A percentile compares a stretch with the other conserved stretches of the same genome.
phyloP scores from a whole-genome alignment of 2,329 filamentous ascomycete species.

The Triangularia verruculosa region DNA sequence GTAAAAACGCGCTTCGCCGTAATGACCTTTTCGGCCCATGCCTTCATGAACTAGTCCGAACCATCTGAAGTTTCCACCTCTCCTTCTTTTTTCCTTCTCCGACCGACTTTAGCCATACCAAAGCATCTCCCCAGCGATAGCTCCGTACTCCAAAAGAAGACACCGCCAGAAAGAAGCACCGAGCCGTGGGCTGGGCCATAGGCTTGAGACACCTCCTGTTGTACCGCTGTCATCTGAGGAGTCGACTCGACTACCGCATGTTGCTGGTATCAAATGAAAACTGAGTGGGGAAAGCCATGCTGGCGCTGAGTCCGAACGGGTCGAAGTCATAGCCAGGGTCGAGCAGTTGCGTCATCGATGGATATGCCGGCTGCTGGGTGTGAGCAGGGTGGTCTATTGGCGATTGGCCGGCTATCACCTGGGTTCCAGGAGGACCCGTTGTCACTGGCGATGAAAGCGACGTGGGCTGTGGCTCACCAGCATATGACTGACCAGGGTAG shows the following conservation, averaged over 20 bases:
- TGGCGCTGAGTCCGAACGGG: slow-evolving; percentile 87
- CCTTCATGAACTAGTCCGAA: slow-evolving; percentile 2
- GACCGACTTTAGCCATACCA: background rate
- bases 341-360: slow-evolving; percentile 59
- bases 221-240: background rate
- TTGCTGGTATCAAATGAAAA: slow-evolving; percentile 70
- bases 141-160: background rate
- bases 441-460: slow-evolving; percentile 40
- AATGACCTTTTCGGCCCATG: slow-evolving; percentile 6
- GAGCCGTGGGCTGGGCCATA: background rate
- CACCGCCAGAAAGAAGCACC: background rate
- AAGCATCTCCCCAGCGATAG: background rate
- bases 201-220: background rate
- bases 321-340: slow-evolving; percentile 90
- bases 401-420: slow-evolving; percentile 36
- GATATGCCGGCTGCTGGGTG: slow-evolving; percentile 65
- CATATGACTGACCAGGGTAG: slow-evolving; percentile 58
- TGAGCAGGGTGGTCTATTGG: slow-evolving; percentile 32
- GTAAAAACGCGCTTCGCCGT: slow-evolving; percentile 19
- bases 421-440: slow-evolving; percentile 36
- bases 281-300: slow-evolving; percentile 89
- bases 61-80: background rate
- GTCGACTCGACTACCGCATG: slow-evolving; percentile 37
- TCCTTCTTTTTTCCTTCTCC: background rate
- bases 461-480: slow-evolving; percentile 41